Evolutionary conservation across 2,329 filamentous ascomycete genomes (phyloP).

Genomic region (Fusarium hainanense): DNA sequence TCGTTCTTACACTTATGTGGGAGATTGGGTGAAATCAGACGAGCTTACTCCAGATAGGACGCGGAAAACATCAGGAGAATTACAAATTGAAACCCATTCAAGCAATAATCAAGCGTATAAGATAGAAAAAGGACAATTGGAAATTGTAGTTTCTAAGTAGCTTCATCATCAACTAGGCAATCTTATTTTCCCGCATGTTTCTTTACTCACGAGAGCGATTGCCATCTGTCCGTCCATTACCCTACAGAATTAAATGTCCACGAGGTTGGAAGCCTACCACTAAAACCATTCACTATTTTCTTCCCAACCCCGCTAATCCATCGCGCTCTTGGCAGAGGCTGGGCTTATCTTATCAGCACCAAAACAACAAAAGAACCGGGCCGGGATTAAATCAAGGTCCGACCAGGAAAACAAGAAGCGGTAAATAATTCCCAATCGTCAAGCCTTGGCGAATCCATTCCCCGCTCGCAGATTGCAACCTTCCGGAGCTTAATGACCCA

Average conservation of each 20-base stretch:
- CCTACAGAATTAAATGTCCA: too few species aligned
- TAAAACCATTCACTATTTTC: background rate
- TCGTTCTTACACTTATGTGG: too few species aligned
- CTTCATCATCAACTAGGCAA: too few species aligned
- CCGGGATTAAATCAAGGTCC: background rate
- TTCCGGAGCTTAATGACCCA: background rate
- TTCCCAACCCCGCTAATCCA: background rate
- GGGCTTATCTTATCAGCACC: background rate
- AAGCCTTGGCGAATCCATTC: conserved; percentile 24
- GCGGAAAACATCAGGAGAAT: too few species aligned
- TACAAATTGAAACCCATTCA: accelerated
- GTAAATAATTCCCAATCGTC: conserved; percentile 12
- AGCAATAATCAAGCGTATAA: too few species aligned
- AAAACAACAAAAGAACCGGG: background rate
- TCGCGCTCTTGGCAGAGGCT: background rate
- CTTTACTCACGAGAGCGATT: background rate
- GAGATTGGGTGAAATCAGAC: too few species aligned
- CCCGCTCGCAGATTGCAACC: conserved; percentile 21
- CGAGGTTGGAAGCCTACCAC: too few species aligned
- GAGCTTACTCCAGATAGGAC: too few species aligned
- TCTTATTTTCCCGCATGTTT: too few species aligned
- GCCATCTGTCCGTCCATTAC: background rate
- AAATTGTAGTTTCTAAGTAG: too few species aligned
- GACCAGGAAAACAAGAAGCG: background rate
- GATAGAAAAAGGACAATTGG: too few species aligned